A percentile compares a stretch with the other conserved stretches of the same genome.
These are phyloP conservation scores for Collybiopsis luxurians DNA, from an alignment of 768 basidiomycete genomes.

Conservation along the genomic window DNA sequence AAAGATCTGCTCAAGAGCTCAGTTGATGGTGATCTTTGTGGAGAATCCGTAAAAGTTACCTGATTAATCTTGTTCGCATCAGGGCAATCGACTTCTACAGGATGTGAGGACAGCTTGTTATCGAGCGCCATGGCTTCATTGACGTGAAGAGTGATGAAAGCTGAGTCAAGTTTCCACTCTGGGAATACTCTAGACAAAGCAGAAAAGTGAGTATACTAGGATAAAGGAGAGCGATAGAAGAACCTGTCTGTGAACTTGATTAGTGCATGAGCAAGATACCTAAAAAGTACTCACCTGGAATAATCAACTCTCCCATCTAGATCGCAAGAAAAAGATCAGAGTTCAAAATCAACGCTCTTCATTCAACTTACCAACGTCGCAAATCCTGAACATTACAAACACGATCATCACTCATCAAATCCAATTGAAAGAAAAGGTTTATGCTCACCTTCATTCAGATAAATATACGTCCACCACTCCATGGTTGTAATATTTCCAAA, in stretches of 20 bases:
- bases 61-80: constrained; percentile 85
- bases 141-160: constrained; percentile 79
- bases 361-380: constrained; percentile 66
- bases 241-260: constrained; percentile 2
- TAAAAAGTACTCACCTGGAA: constrained; percentile 53
- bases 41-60: constrained; percentile 29
- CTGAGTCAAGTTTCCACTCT: constrained; percentile 81
- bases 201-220: neutral
- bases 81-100: constrained; percentile 88
- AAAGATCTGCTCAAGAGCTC: constrained; percentile 63
- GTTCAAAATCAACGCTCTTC: neutral
- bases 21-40: neutral
- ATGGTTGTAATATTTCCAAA: constrained; percentile 94
- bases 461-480: constrained; percentile 89
- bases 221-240: neutral
- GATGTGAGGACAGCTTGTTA: constrained; percentile 84
- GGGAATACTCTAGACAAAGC: constrained; percentile 57
- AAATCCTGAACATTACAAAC: constrained; percentile 49
- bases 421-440: neutral
- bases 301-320: constrained; percentile 86
- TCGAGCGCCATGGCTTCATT: constrained; percentile 80
- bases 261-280: too few relatives aligned
- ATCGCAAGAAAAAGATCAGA: neutral
- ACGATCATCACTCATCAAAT: neutral
- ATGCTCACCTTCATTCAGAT: constrained; percentile 68